phyloP scores from a whole-genome alignment of 2,329 filamentous ascomycete genomes.

The Dactylonectria macrodidyma region DNA sequence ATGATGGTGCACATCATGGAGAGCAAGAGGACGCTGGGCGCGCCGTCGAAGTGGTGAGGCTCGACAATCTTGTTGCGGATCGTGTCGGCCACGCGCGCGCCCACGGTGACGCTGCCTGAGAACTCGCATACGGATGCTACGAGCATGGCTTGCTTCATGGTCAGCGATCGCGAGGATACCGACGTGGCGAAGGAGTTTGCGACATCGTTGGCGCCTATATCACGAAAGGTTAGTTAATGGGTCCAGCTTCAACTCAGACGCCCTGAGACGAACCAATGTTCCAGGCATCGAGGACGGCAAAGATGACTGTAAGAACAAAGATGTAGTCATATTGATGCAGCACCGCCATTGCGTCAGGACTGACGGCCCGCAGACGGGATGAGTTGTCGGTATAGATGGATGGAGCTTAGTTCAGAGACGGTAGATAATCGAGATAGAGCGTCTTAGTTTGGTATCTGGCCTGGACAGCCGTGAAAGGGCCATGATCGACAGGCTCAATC shows the following conservation, averaged over 20 bases:
- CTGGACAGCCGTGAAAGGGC: slow-evolving; percentile 10
- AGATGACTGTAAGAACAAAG: slow-evolving; percentile 69
- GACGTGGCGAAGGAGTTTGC: slow-evolving; percentile 65
- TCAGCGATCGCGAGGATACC: slow-evolving; percentile 62
- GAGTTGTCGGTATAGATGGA: background rate
- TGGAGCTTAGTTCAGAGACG: slow-evolving; percentile 15
- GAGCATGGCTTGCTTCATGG: slow-evolving; percentile 62
- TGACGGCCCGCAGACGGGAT: slow-evolving; percentile 3
- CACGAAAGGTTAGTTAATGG: slow-evolving; percentile 19
- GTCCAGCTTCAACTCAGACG: background rate
- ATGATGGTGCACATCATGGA: slow-evolving; percentile 69
- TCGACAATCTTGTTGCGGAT: slow-evolving; percentile 64
- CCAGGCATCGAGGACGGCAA: slow-evolving; percentile 72
- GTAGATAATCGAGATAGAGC: background rate
- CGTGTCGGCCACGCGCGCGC: slow-evolving; percentile 58
- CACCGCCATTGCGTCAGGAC: slow-evolving; percentile 48
- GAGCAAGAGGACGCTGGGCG: slow-evolving; percentile 65
- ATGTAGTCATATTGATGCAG: slow-evolving; percentile 69
- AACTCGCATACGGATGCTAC: slow-evolving; percentile 62
- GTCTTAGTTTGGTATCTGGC: slow-evolving; percentile 7
- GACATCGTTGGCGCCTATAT: slow-evolving; percentile 63
- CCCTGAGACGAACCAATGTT: slow-evolving; percentile 64
- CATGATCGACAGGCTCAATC: slow-evolving; percentile 38
- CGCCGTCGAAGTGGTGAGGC: slow-evolving; percentile 57
- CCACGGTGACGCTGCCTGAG: slow-evolving; percentile 58